Percentiles rank a stretch among this genome's conserved stretches.
phyloP scores from a whole-genome alignment of 768 basidiomycete species.

The Leucosporidium yakuticum region DNA sequence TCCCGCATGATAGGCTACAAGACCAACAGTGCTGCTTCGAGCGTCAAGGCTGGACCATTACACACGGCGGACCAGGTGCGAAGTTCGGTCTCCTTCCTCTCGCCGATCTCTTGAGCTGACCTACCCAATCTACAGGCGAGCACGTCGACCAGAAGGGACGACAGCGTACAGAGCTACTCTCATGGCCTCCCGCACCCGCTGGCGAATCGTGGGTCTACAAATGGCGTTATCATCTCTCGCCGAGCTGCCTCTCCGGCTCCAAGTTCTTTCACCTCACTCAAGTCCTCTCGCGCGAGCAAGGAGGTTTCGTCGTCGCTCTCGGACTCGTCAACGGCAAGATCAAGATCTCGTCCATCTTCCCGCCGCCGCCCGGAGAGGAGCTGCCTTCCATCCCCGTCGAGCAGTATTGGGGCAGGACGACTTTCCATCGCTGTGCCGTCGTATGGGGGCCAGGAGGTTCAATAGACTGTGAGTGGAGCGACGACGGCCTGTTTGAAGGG shows the following conservation, averaged over 20 bases:
- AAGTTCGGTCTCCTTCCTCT: too few species aligned
- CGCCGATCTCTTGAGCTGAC: too few species aligned
- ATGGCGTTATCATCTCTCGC: conserved; percentile 23
- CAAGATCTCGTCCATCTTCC: conserved; percentile 6
- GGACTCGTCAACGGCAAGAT: conserved; percentile 26
- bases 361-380: background rate
- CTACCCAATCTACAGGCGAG: too few species aligned
- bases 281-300: conserved; percentile 22
- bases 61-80: too few species aligned
- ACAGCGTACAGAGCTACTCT: conserved; percentile 17
- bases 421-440: too few species aligned
- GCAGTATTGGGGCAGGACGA: conserved; percentile 6
- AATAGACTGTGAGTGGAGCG: too few species aligned
- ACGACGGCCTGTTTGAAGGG: too few species aligned
- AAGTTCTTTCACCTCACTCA: conserved; percentile 32
- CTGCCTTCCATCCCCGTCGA: background rate
- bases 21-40: too few species aligned
- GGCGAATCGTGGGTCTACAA: conserved; percentile 16
- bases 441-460: too few species aligned
- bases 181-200: conserved; percentile 14
- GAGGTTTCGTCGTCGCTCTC: conserved; percentile 24
- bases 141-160: too few species aligned
- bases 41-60: too few species aligned
- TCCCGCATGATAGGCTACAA: too few species aligned
- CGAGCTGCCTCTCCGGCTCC: conserved; percentile 11